Evolutionary conservation across 2,329 filamentous ascomycete species (phyloP).

Genomic region (Fusarium albosuccineum): DNA sequence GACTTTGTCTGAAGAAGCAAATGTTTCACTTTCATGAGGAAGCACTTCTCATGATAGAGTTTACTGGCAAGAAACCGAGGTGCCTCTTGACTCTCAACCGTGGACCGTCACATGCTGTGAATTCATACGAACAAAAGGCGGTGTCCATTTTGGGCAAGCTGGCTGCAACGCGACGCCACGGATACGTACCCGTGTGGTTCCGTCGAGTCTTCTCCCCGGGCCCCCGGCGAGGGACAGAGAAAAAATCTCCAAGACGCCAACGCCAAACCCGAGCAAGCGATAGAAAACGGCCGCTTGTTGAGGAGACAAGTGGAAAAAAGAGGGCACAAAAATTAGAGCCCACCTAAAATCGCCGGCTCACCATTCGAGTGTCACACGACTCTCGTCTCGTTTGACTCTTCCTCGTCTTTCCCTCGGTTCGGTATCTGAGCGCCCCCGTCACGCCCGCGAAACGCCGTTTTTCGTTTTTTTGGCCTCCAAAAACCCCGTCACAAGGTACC

Average conservation of each 20-base stretch:
- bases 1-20: background rate
- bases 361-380: slow-evolving; percentile 42
- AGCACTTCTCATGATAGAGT: background rate
- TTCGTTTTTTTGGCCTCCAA: background rate
- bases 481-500: slow-evolving; percentile 38
- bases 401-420: background rate
- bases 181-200: slow-evolving; percentile 31
- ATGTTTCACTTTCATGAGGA: background rate
- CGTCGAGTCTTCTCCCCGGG: slow-evolving; percentile 10
- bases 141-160: slow-evolving; percentile 26
- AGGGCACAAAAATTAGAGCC: slow-evolving; percentile 21
- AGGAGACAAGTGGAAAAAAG: background rate
- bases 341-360: slow-evolving; percentile 20
- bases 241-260: slow-evolving; percentile 38
- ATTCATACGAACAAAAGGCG: slow-evolving; percentile 28
- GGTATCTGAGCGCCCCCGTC: slow-evolving; percentile 28
- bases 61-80: slow-evolving; percentile 23
- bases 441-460: slow-evolving; percentile 9
- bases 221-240: background rate
- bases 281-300: slow-evolving; percentile 18
- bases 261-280: slow-evolving; percentile 33
- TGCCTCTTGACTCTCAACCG: slow-evolving; percentile 19
- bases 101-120: slow-evolving; percentile 34
- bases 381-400: slow-evolving; percentile 15
- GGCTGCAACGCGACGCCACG: slow-evolving; percentile 30